Base-by-base conservation (phyloP, 257 asterid species). In the Euphrasia confusa region DNA sequence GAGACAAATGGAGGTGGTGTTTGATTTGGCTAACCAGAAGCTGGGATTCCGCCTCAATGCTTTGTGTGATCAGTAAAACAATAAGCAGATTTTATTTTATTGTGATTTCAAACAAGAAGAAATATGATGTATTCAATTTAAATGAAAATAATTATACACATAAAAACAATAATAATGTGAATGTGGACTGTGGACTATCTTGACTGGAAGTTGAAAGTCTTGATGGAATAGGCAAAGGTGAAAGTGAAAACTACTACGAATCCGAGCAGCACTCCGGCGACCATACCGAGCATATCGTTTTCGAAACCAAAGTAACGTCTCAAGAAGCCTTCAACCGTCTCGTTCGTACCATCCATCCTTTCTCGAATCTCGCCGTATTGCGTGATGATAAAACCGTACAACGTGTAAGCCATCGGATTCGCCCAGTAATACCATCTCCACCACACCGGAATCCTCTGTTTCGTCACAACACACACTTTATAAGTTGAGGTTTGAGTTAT, bases 361-460 rank as follows among this genome's bases (percentile, higher is more conserved):
- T 67, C 69, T 55, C 44, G 33, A 39, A 67, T 50, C 5, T 89
- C 81, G 56, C 94, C 94, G 17, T 69, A 89, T 63, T 89, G 97
- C 21, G 97, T 76, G n/a, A 75, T 69, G 5, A 84, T 54, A 60
- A 86, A 58, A 7, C 94, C 94, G n/a, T 89, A 89, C 68, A 89
- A 71, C 11, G 85, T 86, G 70, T 86, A 87, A 4, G 95, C 75
- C 3, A 79, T 65, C 0, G 95, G 95, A 14, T 78, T 75, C 53
- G 64, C 70, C 95, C 97, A 89, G 67, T 82, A 86, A 71, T 80
- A 82, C 97, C 97, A 89, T 77, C 94, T 83, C 91, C 92, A 74
- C 89, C 89, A 89, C 5, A 86, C 21, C 2, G 97, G 89, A 45
- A 86, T 84, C 61, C 80, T 77, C 97, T 89, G 89, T 78, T 21